Conservation (phyloP, 257 asterid species). For the Solanum chmielewskii region DNA sequence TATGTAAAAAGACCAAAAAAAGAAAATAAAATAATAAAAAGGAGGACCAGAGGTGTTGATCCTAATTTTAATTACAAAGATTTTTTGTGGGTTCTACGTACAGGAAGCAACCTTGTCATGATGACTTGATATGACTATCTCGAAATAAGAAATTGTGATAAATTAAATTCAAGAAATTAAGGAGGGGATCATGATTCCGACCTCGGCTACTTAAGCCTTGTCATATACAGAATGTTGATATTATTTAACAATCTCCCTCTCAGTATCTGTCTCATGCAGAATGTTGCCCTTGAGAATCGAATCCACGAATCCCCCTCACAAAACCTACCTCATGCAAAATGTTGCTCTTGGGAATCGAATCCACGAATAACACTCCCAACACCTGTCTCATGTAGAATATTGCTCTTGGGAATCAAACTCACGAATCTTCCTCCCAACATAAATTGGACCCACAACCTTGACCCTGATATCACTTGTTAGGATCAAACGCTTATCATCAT, state of each 20-base stretch:
- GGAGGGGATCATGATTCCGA: not conserved
- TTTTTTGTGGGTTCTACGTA: not conserved
- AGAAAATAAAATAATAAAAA: not conserved
- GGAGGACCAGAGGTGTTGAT: not conserved
- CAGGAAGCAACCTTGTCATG: not conserved
- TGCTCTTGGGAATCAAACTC: too few species aligned
- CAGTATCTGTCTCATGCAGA: rapidly evolving
- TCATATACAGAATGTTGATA: too few species aligned
- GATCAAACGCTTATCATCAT: too few species aligned
- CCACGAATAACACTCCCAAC: rapidly evolving
- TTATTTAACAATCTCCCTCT: rapidly evolving
- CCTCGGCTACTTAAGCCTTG: rapidly evolving
- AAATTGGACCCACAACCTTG: too few species aligned
- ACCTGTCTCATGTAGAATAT: too few species aligned
- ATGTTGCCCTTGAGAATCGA: too few species aligned
- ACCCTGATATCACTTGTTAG: too few species aligned
- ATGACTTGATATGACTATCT: not conserved
- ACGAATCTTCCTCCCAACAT: too few species aligned
- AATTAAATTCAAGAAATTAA: not conserved
- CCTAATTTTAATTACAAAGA: not conserved
- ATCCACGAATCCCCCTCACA: not conserved
- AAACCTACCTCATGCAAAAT: not conserved
- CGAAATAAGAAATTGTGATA: not conserved
- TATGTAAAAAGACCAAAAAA: not conserved
- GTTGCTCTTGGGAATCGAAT: not conserved